Conservation (phyloP, 2,329 filamentous ascomycete species). For the Chaetomiaceae sp. region DNA sequence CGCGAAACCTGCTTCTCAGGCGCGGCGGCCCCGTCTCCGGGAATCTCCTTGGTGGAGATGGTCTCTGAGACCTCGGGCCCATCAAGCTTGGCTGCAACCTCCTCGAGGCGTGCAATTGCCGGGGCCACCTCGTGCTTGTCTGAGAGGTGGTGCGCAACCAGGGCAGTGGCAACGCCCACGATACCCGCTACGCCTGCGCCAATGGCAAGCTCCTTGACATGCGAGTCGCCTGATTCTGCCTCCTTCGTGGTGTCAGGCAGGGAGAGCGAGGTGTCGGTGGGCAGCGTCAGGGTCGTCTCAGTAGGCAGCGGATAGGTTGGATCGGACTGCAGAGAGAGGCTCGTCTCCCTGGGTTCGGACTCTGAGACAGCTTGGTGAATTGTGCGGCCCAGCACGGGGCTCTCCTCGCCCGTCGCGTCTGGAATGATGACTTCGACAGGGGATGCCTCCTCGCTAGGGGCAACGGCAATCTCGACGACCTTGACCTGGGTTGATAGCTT, state of each 20-base stretch:
- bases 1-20: slow-evolving; percentile 1
- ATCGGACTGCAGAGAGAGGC: slow-evolving; percentile 12
- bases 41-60: not conserved
- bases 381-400: slow-evolving; percentile 4
- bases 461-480: not conserved
- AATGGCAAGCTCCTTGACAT: slow-evolving; percentile 19
- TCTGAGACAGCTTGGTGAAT: slow-evolving; percentile 1
- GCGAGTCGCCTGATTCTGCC: slow-evolving; percentile 1
- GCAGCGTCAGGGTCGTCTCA: slow-evolving; percentile 17
- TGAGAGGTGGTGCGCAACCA: slow-evolving; percentile 16
- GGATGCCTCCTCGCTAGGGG: too few species aligned
- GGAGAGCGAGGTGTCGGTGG: slow-evolving; percentile 19
- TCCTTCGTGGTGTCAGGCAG: slow-evolving; percentile 7
- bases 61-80: slow-evolving; percentile 1
- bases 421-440: not conserved
- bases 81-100: slow-evolving; percentile 19
- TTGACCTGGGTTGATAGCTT: not conserved
- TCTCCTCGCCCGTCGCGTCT: slow-evolving; percentile 1
- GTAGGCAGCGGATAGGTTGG: slow-evolving; percentile 17
- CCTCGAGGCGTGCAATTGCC: slow-evolving; percentile 19
- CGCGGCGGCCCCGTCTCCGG: not conserved
- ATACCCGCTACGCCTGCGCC: slow-evolving; percentile 20
- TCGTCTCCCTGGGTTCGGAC: slow-evolving; percentile 15
- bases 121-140: slow-evolving; percentile 10
- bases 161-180: slow-evolving; percentile 19